Percentiles rank a stretch among this genome's conserved stretches.
Conservation (phyloP, 1,284 basidiomycete genomes). For the Ceratobasidium sp. region DNA sequence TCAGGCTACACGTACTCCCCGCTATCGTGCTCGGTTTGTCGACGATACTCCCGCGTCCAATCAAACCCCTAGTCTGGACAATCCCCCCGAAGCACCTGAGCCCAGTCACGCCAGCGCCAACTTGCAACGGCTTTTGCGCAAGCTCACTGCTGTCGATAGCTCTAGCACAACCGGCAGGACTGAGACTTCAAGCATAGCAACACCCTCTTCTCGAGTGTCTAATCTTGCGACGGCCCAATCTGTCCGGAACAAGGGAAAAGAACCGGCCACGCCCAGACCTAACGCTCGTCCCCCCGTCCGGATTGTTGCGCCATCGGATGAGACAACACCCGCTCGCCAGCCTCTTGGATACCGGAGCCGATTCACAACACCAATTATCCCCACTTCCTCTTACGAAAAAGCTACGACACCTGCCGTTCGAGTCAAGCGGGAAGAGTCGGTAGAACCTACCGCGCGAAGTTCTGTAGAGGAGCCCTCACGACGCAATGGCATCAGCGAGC, state of each 20-base stretch:
- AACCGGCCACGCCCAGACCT: conserved; percentile 24
- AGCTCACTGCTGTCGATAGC: conserved; percentile 34
- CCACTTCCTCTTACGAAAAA: conserved; percentile 4
- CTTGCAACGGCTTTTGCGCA: conserved; percentile 35
- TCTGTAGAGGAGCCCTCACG: neutral
- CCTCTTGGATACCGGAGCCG: conserved; percentile 23
- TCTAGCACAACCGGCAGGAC: conserved; percentile 40
- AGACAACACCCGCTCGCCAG: conserved; percentile 28
- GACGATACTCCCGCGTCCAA: conserved; percentile 28
- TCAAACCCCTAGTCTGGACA: neutral
- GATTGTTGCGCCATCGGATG: conserved; percentile 28
- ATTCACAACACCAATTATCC: conserved; percentile 23
- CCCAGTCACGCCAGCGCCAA: conserved; percentile 25
- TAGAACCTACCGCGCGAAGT: conserved; percentile 6
- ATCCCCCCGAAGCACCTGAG: conserved; percentile 11
- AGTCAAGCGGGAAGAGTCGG: conserved; percentile 31
- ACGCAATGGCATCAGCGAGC: conserved; percentile 41
- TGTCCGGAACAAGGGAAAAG: neutral
- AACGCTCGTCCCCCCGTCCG: conserved; percentile 23
- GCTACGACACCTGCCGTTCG: neutral
- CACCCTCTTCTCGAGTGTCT: conserved; percentile 34
- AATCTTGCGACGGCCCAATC: conserved; percentile 20
- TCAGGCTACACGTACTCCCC: conserved; percentile 18
- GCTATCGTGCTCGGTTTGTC: conserved; percentile 36
- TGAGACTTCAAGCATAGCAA: conserved; percentile 42